Evolutionary conservation across 169 alveolate species (phyloP).

Genomic region (Plasmodium knowlesi): DNA sequence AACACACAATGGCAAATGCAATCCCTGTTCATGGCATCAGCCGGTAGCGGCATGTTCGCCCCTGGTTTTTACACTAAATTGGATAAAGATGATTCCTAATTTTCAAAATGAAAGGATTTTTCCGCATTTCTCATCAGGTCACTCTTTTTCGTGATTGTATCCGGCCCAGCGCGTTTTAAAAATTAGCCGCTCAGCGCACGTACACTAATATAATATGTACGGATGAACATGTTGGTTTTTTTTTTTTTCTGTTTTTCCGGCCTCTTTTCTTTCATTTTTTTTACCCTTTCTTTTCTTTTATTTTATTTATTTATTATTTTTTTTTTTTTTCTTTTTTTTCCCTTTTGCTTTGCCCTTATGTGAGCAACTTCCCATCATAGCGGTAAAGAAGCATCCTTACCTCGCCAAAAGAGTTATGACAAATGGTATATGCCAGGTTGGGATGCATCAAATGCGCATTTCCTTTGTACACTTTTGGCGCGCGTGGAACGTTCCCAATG

Average conservation of each 20-base stretch:
- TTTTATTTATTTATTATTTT: background rate
- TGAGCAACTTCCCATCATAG: background rate
- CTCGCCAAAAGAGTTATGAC: background rate
- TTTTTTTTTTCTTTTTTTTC: background rate
- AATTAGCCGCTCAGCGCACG: background rate
- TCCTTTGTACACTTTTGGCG: background rate
- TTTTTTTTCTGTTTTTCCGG: background rate
- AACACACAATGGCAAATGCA: background rate
- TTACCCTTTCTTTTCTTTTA: background rate
- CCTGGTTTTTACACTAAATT: background rate
- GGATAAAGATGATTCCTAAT: background rate
- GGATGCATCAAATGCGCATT: background rate
- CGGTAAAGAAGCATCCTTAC: background rate
- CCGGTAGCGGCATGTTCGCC: background rate
- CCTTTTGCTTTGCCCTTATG: background rate
- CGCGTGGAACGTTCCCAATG: background rate
- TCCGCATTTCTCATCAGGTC: background rate
- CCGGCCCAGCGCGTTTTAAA: background rate
- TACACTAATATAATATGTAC: background rate
- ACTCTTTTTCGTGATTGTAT: background rate
- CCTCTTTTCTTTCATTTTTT: background rate
- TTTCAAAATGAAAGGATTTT: background rate
- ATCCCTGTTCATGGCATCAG: background rate
- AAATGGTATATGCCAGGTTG: background rate
- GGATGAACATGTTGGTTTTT: background rate